Evolutionary conservation across 140 eudicot species (phyloP).

Genomic region (Flaveria floridana): DNA sequence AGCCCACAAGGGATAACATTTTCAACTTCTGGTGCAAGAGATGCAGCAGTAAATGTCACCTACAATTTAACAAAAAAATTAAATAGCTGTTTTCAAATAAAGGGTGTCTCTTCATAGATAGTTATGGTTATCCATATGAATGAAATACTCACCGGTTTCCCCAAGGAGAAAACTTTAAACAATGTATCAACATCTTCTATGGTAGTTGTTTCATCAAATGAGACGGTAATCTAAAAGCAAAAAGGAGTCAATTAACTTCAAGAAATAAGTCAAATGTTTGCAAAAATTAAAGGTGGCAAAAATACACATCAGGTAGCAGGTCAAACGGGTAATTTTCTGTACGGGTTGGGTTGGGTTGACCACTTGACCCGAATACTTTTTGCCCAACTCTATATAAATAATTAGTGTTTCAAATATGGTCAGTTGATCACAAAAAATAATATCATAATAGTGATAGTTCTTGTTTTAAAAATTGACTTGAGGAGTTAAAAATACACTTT

Average conservation of each 20-base stretch:
- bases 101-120: not conserved
- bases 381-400: not conserved
- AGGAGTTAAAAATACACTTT: not conserved
- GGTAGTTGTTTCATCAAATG: slow-evolving; percentile 95
- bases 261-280: not conserved
- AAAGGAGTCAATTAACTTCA: slow-evolving; percentile 6
- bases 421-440: not conserved
- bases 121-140: slow-evolving; percentile 1
- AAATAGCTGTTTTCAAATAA: not conserved
- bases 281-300: slow-evolving; percentile 18
- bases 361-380: not conserved
- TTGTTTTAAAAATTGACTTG: not conserved
- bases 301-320: not conserved
- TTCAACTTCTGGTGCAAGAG: slow-evolving; percentile 81
- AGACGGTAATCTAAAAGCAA: slow-evolving; percentile 70
- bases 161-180: slow-evolving; percentile 72
- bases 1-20: slow-evolving; percentile 75
- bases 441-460: no score
- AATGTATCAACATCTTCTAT: slow-evolving; percentile 89
- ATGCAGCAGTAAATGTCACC: slow-evolving; percentile 85
- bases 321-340: not conserved
- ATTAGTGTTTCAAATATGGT: not conserved
- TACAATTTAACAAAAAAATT: slow-evolving; percentile 22
- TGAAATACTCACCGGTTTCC: slow-evolving; percentile 55
- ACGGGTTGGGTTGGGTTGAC: slow-evolving; percentile 10